phyloP scores from a whole-genome alignment of 345 rosid species.

The Citrus sinensis region DNA sequence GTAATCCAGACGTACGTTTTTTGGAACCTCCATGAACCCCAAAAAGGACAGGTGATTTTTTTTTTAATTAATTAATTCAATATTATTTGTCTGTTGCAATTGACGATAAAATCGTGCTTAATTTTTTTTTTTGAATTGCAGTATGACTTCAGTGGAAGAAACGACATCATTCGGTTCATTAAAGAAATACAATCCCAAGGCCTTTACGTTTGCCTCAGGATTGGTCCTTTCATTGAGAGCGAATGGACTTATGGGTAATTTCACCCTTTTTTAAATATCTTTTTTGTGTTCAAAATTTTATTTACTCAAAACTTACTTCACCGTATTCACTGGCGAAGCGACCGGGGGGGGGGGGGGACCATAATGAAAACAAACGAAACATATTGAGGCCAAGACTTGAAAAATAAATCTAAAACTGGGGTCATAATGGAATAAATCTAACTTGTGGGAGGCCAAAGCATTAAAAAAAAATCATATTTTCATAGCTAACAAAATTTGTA shows the following conservation, averaged over 20 bases:
- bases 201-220: conserved; percentile 48
- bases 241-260: conserved; percentile 75
- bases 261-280: neutral
- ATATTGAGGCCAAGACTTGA: too few species aligned
- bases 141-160: conserved; percentile 52
- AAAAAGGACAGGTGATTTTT: conserved; percentile 39
- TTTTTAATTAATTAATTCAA: too few species aligned
- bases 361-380: too few species aligned
- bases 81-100: neutral
- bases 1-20: conserved; percentile 59
- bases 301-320: too few species aligned
- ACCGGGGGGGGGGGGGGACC: too few species aligned
- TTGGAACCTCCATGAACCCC: conserved; percentile 64
- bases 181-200: conserved; percentile 39
- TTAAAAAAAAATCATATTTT: too few species aligned
- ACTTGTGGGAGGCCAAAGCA: too few species aligned
- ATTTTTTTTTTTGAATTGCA: conserved; percentile 6
- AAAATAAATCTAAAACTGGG: too few species aligned
- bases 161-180: conserved; percentile 47
- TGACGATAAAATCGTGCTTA: neutral
- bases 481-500: neutral
- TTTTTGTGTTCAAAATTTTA: too few species aligned
- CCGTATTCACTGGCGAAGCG: too few species aligned
- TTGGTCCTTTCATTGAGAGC: conserved; percentile 59
- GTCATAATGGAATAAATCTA: too few species aligned